Conservation (phyloP, 768 basidiomycete genomes). For the Imleria badia region DNA sequence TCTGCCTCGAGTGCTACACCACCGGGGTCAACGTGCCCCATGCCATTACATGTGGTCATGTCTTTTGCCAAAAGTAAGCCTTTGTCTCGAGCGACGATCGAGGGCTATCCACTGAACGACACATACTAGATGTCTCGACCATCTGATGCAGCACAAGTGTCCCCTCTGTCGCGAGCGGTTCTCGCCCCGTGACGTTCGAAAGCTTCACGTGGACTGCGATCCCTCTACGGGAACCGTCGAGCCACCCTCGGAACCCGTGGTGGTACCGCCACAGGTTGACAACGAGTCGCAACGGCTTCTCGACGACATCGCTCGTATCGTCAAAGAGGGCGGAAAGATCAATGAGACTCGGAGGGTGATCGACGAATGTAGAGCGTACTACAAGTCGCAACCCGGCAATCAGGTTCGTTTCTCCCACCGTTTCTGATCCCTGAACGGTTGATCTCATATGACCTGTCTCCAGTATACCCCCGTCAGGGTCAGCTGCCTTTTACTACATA, state of each 20-base stretch:
- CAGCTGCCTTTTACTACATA: conserved; percentile 48
- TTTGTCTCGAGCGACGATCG: conserved; percentile 21
- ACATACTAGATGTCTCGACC: conserved; percentile 51
- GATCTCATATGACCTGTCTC: conserved; percentile 5
- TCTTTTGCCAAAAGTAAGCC: conserved; percentile 54
- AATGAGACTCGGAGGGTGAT: conserved; percentile 49
- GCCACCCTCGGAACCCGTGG: conserved; percentile 19
- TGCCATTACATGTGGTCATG: conserved; percentile 69
- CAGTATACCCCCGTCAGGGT: conserved; percentile 55
- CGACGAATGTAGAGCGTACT: conserved; percentile 48
- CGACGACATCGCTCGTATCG: conserved; percentile 50
- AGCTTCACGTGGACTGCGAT: conserved; percentile 57
- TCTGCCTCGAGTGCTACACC: conserved; percentile 68
- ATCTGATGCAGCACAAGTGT: conserved; percentile 49
- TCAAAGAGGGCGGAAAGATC: conserved; percentile 56
- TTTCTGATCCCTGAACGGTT: conserved; percentile 6
- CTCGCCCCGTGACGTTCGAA: conserved; percentile 44
- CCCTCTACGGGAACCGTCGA: conserved; percentile 32
- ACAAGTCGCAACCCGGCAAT: conserved; percentile 45
- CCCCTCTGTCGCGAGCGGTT: conserved; percentile 65
- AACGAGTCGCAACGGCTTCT: conserved; percentile 53
- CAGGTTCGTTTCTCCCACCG: conserved; percentile 36
- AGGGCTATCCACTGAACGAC: neutral
- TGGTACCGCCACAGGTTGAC: conserved; percentile 30
- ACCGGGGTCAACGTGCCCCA: conserved; percentile 55